Evolutionary conservation across 805 yeast species (phyloP).

Genomic region (Ogataea thermomethanolica): DNA sequence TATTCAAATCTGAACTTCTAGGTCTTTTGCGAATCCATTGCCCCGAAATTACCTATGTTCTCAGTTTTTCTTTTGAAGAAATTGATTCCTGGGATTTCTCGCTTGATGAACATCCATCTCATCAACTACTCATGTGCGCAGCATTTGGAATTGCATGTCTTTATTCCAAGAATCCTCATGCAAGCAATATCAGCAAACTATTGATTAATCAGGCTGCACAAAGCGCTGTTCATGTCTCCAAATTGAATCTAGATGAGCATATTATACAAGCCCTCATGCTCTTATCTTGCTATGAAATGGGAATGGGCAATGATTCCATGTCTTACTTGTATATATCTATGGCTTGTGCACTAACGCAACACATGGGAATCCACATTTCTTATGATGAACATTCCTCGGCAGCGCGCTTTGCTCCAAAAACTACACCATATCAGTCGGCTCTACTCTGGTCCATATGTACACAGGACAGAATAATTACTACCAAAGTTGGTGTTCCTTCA

Average conservation of each 20-base stretch:
- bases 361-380: slow-evolving; percentile 33
- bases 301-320: slow-evolving; percentile 30
- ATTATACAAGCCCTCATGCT: slow-evolving; percentile 26
- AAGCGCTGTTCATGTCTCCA: slow-evolving; percentile 23
- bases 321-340: slow-evolving; percentile 31
- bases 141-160: slow-evolving; percentile 27
- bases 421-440: slow-evolving; percentile 27
- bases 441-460: slow-evolving; percentile 32
- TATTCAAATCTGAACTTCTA: slow-evolving; percentile 11
- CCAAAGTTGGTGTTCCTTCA: slow-evolving; percentile 28
- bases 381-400: slow-evolving; percentile 22
- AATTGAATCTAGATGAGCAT: slow-evolving; percentile 22
- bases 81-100: slow-evolving; percentile 20
- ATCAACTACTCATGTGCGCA: slow-evolving; percentile 25
- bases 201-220: slow-evolving; percentile 29
- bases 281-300: slow-evolving; percentile 32
- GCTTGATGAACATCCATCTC: slow-evolving; percentile 15
- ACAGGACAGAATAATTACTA: slow-evolving; percentile 31
- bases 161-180: slow-evolving; percentile 20
- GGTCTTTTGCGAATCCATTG: slow-evolving; percentile 17
- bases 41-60: slow-evolving; percentile 12
- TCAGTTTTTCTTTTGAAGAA: slow-evolving; percentile 13
- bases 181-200: slow-evolving; percentile 10
- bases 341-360: slow-evolving; percentile 34
- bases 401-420: slow-evolving; percentile 23